Percentiles rank a stretch among this genome's conserved stretches.
Conservation (phyloP, 2,329 filamentous ascomycete species). For the Aspergillus jensenii region DNA sequence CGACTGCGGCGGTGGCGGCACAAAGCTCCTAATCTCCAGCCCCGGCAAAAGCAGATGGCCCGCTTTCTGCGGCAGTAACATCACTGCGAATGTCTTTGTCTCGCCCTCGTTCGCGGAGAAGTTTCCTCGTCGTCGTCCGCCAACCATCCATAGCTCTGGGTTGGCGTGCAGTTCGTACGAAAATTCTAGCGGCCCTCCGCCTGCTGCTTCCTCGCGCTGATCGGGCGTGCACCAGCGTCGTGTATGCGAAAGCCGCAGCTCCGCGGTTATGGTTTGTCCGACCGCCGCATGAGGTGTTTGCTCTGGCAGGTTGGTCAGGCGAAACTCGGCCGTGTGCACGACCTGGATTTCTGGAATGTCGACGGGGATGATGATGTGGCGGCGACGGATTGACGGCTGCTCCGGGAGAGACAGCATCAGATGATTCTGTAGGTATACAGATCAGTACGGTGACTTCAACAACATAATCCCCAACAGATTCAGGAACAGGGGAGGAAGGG, state of each 20-base stretch:
- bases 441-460: slow-evolving; percentile 1
- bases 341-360: slow-evolving; percentile 82
- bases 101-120: slow-evolving; percentile 58
- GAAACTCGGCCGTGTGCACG: slow-evolving; percentile 67
- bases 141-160: slow-evolving; percentile 78
- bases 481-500: no score
- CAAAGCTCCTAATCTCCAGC: slow-evolving; percentile 71
- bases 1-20: slow-evolving; percentile 37
- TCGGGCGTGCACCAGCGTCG: slow-evolving; percentile 50
- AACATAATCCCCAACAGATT: neutral
- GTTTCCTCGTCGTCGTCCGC: slow-evolving; percentile 75
- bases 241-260: slow-evolving; percentile 54
- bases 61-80: slow-evolving; percentile 76
- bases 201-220: slow-evolving; percentile 33
- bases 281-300: slow-evolving; percentile 41
- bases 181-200: slow-evolving; percentile 65
- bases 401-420: slow-evolving; percentile 31
- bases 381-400: slow-evolving; percentile 42
- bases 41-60: slow-evolving; percentile 76
- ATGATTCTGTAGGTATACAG: slow-evolving; percentile 28
- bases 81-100: slow-evolving; percentile 59
- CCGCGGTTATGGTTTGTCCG: slow-evolving; percentile 49
- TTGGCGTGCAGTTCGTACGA: slow-evolving; percentile 77
- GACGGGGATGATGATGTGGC: slow-evolving; percentile 81
- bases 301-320: slow-evolving; percentile 29